Evolutionary conservation across 495 filamentous ascomycete species (phyloP).

Genomic region (Trichoderma parareesei): DNA sequence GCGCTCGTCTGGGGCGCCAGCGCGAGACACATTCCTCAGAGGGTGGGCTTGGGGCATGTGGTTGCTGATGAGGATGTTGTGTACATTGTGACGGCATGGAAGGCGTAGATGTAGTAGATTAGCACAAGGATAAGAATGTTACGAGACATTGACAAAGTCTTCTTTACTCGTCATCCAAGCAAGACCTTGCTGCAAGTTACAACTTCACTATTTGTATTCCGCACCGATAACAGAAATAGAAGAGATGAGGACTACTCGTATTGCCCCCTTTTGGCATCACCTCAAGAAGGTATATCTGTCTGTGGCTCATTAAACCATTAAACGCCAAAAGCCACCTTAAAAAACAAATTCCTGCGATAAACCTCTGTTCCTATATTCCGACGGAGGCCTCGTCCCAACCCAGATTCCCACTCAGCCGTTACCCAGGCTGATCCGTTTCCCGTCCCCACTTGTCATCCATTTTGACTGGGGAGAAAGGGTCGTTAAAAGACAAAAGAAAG

Average conservation of each 20-base stretch:
- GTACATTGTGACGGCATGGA: constrained; percentile 80
- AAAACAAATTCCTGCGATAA: not conserved
- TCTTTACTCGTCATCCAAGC: not conserved
- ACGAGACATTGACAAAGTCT: not conserved
- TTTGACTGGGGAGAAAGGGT: not conserved
- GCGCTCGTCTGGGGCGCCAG: constrained; percentile 96
- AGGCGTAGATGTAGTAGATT: constrained; percentile 29
- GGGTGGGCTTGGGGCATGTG: constrained; percentile 78
- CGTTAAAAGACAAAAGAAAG: not conserved
- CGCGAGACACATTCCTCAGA: constrained; percentile 87
- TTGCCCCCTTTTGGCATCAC: not conserved
- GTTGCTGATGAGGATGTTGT: constrained; percentile 97
- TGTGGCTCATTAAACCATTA: not conserved
- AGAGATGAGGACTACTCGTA: not conserved
- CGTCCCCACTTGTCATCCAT: not conserved
- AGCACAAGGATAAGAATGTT: not conserved
- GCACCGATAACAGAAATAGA: not conserved
- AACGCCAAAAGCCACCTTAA: not conserved
- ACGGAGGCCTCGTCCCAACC: not conserved
- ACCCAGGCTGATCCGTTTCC: not conserved
- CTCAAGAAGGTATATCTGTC: not conserved
- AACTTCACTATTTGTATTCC: not conserved
- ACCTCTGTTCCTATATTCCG: not conserved
- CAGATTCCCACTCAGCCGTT: not conserved
- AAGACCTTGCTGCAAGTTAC: too few relatives aligned